A percentile compares a stretch with the other conserved stretches of the same genome.
These are phyloP conservation scores for Candida smagusa DNA, from an alignment of 1,139 yeast genomes.

Conservation along the genomic window DNA sequence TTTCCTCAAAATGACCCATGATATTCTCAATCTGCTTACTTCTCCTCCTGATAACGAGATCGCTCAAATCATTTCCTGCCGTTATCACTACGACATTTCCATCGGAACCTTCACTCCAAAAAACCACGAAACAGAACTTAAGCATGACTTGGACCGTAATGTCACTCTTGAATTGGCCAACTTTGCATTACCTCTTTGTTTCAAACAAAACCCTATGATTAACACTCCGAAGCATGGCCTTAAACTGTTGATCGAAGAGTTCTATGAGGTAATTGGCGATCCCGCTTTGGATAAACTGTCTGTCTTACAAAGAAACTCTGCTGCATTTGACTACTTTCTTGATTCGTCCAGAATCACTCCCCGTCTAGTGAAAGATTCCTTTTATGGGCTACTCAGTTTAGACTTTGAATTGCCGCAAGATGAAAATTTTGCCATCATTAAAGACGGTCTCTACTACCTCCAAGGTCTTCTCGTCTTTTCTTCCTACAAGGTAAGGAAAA, in stretches of 20 bases:
- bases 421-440: constrained; percentile 14
- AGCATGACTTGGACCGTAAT: constrained; percentile 26
- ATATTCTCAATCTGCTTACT: constrained; percentile 44
- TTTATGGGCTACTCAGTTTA: constrained; percentile 51
- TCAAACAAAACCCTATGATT: constrained; percentile 58
- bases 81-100: constrained; percentile 65
- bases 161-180: constrained; percentile 59
- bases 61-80: constrained; percentile 73
- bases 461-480: constrained; percentile 70
- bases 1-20: constrained; percentile 60
- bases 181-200: constrained; percentile 62
- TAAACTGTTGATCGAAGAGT: constrained; percentile 66
- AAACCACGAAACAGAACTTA: constrained; percentile 60
- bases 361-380: constrained; percentile 49
- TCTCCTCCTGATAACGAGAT: constrained; percentile 51
- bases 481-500: constrained; percentile 63
- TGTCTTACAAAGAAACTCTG: constrained; percentile 40
- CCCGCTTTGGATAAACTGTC: constrained; percentile 44
- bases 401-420: constrained; percentile 22
- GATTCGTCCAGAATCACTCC: constrained; percentile 47
- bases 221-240: constrained; percentile 63
- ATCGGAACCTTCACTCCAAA: constrained; percentile 59
- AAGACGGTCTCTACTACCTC: constrained; percentile 65
- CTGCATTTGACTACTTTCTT: constrained; percentile 49
- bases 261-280: constrained; percentile 71